phyloP scores from a whole-genome alignment of 768 basidiomycete genomes.

The Panaeolus papilionaceus region DNA sequence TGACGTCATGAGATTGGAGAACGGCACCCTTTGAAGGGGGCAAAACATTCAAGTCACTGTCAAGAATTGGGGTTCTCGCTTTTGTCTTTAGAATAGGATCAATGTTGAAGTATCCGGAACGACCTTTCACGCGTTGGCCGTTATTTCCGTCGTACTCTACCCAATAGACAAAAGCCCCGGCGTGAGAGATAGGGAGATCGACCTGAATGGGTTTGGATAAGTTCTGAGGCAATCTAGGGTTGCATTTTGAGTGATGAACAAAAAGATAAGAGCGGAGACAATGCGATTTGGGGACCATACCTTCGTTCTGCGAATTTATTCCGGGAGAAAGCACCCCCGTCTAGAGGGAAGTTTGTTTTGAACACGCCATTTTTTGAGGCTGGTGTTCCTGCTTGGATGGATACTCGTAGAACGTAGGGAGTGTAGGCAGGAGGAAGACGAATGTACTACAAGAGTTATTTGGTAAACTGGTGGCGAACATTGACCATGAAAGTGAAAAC shows the following conservation, averaged over 20 bases:
- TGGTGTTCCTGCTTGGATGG: slow-evolving; percentile 90
- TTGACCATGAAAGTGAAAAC: slow-evolving; percentile 33
- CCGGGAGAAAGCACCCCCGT: slow-evolving; percentile 86
- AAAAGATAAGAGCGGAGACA: slow-evolving; percentile 11
- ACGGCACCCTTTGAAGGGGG: slow-evolving; percentile 58
- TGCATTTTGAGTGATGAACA: slow-evolving; percentile 1
- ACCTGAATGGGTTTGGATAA: slow-evolving; percentile 92
- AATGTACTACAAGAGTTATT: slow-evolving; percentile 70
- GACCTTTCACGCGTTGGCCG: slow-evolving; percentile 75
- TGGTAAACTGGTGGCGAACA: slow-evolving; percentile 19
- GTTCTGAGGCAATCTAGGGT: slow-evolving; percentile 76
- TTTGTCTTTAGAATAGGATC: slow-evolving; percentile 87
- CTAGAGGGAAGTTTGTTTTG: slow-evolving; percentile 96
- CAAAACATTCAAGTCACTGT: slow-evolving; percentile 55
- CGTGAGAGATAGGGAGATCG: slow-evolving; percentile 95
- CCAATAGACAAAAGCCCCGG: slow-evolving; percentile 96
- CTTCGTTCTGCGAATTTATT: slow-evolving; percentile 74
- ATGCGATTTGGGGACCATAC: slow-evolving; percentile 52
- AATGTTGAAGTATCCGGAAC: slow-evolving; percentile 95
- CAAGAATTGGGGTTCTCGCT: slow-evolving; percentile 77
- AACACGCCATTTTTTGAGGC: slow-evolving; percentile 91
- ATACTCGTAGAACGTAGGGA: slow-evolving; percentile 92
- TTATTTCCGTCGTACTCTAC: slow-evolving; percentile 83
- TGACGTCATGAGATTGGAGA: slow-evolving; percentile 56
- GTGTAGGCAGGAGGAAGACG: slow-evolving; percentile 90